phyloP scores from a whole-genome alignment of 768 basidiomycete genomes.

The Macrocybe gigantea region DNA sequence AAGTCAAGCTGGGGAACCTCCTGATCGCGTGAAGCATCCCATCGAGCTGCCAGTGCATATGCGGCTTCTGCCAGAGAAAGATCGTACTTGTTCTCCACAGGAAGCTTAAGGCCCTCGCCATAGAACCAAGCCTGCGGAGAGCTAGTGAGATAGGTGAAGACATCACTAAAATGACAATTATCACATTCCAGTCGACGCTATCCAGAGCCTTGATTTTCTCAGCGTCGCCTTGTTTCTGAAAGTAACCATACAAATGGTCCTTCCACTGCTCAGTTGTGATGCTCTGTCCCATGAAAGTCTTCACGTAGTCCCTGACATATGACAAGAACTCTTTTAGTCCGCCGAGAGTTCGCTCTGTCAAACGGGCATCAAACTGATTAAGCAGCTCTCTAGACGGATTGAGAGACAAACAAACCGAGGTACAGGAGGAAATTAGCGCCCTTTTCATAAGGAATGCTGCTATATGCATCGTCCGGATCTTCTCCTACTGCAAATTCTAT shows the following conservation, averaged over 20 bases:
- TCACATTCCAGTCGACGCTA: conserved; percentile 72
- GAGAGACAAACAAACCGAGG: conserved; percentile 47
- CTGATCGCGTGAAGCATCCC: conserved; percentile 58
- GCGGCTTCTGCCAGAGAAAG: conserved; percentile 62
- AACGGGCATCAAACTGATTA: neutral
- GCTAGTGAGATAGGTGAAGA: neutral
- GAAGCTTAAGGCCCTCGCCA: conserved; percentile 71
- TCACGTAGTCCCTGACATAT: conserved; percentile 78
- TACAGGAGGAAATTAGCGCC: conserved; percentile 85
- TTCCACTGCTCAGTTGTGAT: conserved; percentile 87
- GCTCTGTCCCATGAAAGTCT: conserved; percentile 75
- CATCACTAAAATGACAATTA: conserved; percentile 13
- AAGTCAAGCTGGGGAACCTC: conserved; percentile 48
- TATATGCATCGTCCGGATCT: conserved; percentile 75
- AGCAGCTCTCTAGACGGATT: neutral
- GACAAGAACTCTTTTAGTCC: conserved; percentile 81
- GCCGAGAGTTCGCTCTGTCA: conserved; percentile 63
- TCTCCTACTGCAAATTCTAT: conserved; percentile 70
- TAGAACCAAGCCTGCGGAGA: conserved; percentile 66
- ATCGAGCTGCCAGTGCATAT: conserved; percentile 65
- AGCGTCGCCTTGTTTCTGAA: conserved; percentile 44
- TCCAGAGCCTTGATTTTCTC: conserved; percentile 64
- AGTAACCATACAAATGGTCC: conserved; percentile 70
- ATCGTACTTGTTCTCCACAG: conserved; percentile 74
- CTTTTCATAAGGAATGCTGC: conserved; percentile 79